Conservation (phyloP, 805 yeast species). For the Kockiozyma suomiensis region DNA sequence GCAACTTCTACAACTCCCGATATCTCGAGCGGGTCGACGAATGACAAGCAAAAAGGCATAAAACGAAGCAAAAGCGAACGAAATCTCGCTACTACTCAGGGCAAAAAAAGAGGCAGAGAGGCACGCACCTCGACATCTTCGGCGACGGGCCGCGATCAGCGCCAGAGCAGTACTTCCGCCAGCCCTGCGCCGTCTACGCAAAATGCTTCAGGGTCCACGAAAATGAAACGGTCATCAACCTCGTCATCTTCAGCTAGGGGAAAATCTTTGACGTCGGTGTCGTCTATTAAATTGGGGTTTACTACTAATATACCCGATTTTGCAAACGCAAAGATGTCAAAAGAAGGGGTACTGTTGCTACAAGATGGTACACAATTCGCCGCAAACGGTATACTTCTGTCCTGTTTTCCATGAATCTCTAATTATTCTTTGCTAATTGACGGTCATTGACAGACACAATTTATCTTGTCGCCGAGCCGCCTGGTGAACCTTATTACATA, state of each 20-base stretch:
- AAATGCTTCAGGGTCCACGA: background rate
- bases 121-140: background rate
- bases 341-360: constrained; percentile 39
- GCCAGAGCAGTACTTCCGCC: constrained; percentile 5
- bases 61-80: background rate
- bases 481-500: constrained; percentile 90
- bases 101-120: background rate
- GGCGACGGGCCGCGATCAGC: background rate
- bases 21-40: background rate
- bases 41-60: background rate
- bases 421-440: background rate
- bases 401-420: background rate
- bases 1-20: background rate
- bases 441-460: constrained; percentile 54
- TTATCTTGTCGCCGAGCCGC: constrained; percentile 86
- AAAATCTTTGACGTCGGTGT: no score
- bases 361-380: constrained; percentile 37
- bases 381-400: constrained; percentile 39
- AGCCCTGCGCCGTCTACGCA: constrained; percentile 4
- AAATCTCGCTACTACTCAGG: background rate
- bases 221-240: background rate
- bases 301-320: constrained; percentile 44
- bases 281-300: constrained; percentile 11
- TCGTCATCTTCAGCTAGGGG: background rate
- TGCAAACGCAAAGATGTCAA: constrained; percentile 45